Conservation (phyloP, 306 rosid species). For the Vigna radiata region DNA sequence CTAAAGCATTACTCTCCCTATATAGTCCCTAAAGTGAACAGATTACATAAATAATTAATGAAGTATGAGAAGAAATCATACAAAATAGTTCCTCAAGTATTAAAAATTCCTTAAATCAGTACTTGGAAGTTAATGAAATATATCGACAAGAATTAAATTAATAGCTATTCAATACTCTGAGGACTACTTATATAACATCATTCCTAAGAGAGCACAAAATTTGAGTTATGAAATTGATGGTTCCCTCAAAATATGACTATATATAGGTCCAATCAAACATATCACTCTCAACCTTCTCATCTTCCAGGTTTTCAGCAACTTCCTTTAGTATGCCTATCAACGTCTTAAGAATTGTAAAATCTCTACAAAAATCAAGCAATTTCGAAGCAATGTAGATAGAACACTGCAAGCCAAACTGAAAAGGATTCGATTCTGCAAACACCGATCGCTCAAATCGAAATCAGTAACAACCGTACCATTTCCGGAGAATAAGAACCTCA, state of each 20-base stretch:
- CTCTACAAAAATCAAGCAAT: background rate
- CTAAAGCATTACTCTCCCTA: no score
- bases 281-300: slow-evolving; percentile 9
- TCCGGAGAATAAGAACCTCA: slow-evolving; percentile 28
- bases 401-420: background rate
- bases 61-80: background rate
- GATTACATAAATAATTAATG: no score
- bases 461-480: slow-evolving; percentile 46
- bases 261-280: background rate
- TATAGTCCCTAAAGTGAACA: no score
- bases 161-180: background rate
- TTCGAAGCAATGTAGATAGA: background rate
- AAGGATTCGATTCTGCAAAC: slow-evolving; percentile 1
- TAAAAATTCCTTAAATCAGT: background rate
- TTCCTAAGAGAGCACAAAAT: background rate
- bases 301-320: slow-evolving; percentile 4
- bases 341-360: slow-evolving; percentile 5
- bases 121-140: background rate
- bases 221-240: background rate
- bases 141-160: background rate
- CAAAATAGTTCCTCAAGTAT: background rate
- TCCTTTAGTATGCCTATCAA: slow-evolving; percentile 13
- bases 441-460: background rate
- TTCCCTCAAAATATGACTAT: background rate
- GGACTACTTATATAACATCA: background rate